These are phyloP conservation scores for Aspergillus felis DNA, from an alignment of 2,329 filamentous ascomycete species.

Conservation along the genomic window DNA sequence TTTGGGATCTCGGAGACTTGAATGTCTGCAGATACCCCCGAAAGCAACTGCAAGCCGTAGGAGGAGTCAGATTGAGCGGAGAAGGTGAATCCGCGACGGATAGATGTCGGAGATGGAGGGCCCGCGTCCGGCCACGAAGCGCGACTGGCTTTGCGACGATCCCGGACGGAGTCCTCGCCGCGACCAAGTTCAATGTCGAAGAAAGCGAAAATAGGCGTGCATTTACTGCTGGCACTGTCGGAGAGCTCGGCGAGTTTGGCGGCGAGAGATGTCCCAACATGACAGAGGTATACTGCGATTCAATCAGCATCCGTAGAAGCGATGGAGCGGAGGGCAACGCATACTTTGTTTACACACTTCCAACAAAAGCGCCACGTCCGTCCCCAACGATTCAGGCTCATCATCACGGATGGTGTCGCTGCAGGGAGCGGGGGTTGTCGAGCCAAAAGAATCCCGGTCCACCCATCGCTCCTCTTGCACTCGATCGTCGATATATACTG, in stretches of 20 bases:
- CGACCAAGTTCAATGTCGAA: slow-evolving; percentile 47
- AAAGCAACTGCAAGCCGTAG: slow-evolving; percentile 47
- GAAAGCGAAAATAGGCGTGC: slow-evolving; percentile 54
- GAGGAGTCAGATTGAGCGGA: slow-evolving; percentile 43
- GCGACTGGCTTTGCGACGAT: slow-evolving; percentile 27
- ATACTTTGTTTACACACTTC: slow-evolving; percentile 52
- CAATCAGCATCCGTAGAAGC: slow-evolving; percentile 8
- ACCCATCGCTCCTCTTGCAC: slow-evolving; percentile 45
- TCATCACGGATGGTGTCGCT: slow-evolving; percentile 30
- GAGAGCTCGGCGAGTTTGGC: slow-evolving; percentile 50
- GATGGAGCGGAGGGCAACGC: slow-evolving; percentile 14
- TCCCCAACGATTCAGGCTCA: slow-evolving; percentile 43
- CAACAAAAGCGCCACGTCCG: slow-evolving; percentile 49
- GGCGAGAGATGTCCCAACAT: slow-evolving; percentile 50
- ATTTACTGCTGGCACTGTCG: slow-evolving; percentile 42
- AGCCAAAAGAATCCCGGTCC: slow-evolving; percentile 27
- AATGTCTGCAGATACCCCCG: slow-evolving; percentile 47
- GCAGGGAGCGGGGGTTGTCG: slow-evolving; percentile 19
- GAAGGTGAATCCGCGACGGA: slow-evolving; percentile 40
- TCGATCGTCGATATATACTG: slow-evolving; percentile 46
- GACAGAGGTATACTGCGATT: slow-evolving; percentile 51
- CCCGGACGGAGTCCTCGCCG: slow-evolving; percentile 33
- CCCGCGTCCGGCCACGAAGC: slow-evolving; percentile 27
- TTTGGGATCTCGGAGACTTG: slow-evolving; percentile 48
- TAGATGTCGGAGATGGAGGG: slow-evolving; percentile 29